Evolutionary conservation across 225 moss, liverwort and hornwort genomes (phyloP).

Genomic region (Ulota crispa): DNA sequence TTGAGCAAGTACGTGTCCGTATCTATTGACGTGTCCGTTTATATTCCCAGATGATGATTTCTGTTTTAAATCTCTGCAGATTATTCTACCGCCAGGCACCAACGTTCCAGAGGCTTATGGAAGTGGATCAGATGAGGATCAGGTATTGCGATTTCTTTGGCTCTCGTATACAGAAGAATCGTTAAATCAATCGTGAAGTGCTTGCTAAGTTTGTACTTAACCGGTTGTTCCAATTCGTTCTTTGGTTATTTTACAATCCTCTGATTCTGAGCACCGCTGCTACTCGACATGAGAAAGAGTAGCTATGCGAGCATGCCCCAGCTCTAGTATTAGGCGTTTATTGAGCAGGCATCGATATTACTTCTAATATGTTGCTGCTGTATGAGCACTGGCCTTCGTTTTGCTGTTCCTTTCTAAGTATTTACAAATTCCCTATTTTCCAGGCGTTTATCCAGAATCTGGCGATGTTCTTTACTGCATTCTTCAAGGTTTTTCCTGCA

Average conservation of each 20-base stretch:
- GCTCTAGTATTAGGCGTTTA: neutral
- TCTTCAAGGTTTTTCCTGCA: conserved; percentile 61
- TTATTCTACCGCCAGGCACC: conserved; percentile 70
- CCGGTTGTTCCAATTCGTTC: neutral
- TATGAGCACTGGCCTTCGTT: neutral
- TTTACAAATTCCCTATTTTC: conserved; percentile 4
- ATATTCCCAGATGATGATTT: neutral
- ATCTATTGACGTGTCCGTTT: neutral
- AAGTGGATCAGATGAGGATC: conserved; percentile 80
- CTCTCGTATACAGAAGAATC: neutral
- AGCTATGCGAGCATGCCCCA: neutral
- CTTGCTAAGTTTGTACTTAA: too few species aligned
- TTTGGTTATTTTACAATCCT: neutral
- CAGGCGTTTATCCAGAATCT: conserved; percentile 88
- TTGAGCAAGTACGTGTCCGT: neutral
- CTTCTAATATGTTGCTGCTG: neutral
- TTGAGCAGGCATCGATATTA: neutral
- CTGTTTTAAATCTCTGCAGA: conserved; percentile 32
- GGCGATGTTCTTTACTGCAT: conserved; percentile 79
- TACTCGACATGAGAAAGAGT: neutral
- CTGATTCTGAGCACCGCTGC: neutral
- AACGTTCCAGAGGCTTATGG: conserved; percentile 77
- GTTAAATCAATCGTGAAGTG: neutral
- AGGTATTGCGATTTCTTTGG: conserved; percentile 37
- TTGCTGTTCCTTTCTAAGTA: neutral